These are phyloP conservation scores for Rhodofomes roseus DNA, from an alignment of 1,284 basidiomycete species.

Conservation along the genomic window DNA sequence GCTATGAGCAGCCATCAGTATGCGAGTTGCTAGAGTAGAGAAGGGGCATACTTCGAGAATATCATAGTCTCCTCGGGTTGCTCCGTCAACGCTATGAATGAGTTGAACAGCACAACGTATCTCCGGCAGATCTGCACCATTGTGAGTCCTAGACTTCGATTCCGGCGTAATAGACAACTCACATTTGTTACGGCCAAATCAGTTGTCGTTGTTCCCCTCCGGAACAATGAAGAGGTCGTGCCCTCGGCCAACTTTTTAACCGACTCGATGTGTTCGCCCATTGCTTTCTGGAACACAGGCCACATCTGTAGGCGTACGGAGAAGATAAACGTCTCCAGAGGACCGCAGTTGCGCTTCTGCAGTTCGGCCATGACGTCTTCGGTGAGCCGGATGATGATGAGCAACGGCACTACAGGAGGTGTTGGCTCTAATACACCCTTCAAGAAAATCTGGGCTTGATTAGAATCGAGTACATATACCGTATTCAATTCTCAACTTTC, in stretches of 20 bases:
- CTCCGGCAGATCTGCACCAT: slow-evolving; percentile 50
- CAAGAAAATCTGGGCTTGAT: slow-evolving; percentile 63
- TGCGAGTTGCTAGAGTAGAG: neutral
- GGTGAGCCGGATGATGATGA: slow-evolving; percentile 87
- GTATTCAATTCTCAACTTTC: neutral
- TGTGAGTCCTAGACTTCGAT: neutral
- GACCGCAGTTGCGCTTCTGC: slow-evolving; percentile 71
- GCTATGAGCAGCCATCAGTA: slow-evolving; percentile 37
- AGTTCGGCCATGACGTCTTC: slow-evolving; percentile 74
- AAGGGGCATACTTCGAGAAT: slow-evolving; percentile 72
- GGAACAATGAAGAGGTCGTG: slow-evolving; percentile 60
- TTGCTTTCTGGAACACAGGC: slow-evolving; percentile 86
- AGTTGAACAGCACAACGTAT: slow-evolving; percentile 78
- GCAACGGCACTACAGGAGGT: slow-evolving; percentile 70
- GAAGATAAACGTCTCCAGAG: slow-evolving; percentile 79
- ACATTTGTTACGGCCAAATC: slow-evolving; percentile 65
- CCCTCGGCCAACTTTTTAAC: slow-evolving; percentile 80
- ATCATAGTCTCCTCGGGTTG: slow-evolving; percentile 93
- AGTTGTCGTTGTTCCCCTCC: slow-evolving; percentile 59
- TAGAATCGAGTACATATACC: neutral
- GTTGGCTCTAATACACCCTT: slow-evolving; percentile 60
- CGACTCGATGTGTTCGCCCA: slow-evolving; percentile 81
- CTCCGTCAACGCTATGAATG: slow-evolving; percentile 74
- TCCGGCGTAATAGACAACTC: slow-evolving; percentile 22
- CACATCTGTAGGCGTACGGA: slow-evolving; percentile 80